These are phyloP conservation scores for Barnettozyma botsteinii DNA, from an alignment of 805 yeast species.

Conservation along the genomic window DNA sequence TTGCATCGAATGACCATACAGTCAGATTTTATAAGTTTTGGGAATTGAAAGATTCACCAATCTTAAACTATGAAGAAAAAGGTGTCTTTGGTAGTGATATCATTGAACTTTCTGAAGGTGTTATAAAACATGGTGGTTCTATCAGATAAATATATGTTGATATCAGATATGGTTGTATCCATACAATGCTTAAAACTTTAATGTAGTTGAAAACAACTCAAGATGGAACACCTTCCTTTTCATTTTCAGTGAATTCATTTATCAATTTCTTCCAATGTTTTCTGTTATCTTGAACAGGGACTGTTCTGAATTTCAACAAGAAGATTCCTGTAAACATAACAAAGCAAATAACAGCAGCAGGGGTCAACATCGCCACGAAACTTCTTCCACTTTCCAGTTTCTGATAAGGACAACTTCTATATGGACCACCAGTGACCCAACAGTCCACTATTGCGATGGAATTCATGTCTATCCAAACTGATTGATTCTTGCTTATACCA, in stretches of 20 bases:
- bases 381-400: slow-evolving; percentile 45
- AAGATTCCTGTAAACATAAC: slow-evolving; percentile 46
- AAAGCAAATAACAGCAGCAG: slow-evolving; percentile 56
- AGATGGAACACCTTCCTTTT: slow-evolving; percentile 85
- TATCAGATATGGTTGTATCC: neutral
- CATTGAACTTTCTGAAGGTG: slow-evolving; percentile 55
- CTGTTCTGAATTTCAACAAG: slow-evolving; percentile 47
- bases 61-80: slow-evolving; percentile 34
- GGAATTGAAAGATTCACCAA: slow-evolving; percentile 37
- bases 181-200: neutral
- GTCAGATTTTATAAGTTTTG: slow-evolving; percentile 71
- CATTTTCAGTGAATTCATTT: slow-evolving; percentile 52
- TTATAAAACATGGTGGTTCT: slow-evolving; percentile 27
- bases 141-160: too few species aligned
- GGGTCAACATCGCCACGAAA: slow-evolving; percentile 59
- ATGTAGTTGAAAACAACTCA: slow-evolving; percentile 23
- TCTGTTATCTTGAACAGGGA: slow-evolving; percentile 69
- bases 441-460: slow-evolving; percentile 69
- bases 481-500: slow-evolving; percentile 23
- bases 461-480: slow-evolving; percentile 78
- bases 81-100: slow-evolving; percentile 52
- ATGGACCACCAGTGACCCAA: slow-evolving; percentile 82
- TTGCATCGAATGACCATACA: slow-evolving; percentile 75
- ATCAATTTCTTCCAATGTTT: slow-evolving; percentile 56
- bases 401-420: slow-evolving; percentile 74